Percentiles rank a stretch among this genome's conserved stretches.
Evolutionary conservation across 257 asterid species (phyloP).

Genomic region (Forsythia viridissima): DNA sequence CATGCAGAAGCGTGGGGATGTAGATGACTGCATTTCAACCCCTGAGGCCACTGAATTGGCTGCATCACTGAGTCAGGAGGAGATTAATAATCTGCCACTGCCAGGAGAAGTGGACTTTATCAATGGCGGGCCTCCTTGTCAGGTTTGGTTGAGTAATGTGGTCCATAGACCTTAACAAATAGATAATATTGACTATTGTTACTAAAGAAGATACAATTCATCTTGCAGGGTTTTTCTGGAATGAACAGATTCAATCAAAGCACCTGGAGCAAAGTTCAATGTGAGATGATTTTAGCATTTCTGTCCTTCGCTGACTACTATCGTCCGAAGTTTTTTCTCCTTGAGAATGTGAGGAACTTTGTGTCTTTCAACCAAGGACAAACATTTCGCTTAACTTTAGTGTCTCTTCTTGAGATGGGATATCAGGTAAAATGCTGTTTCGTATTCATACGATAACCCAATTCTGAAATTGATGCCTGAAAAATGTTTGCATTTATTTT

Average conservation of each 20-base stretch:
- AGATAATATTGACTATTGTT: neutral
- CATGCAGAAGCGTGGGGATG: constrained; percentile 90
- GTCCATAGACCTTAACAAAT: constrained; percentile 4
- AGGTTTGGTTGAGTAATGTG: constrained; percentile 51
- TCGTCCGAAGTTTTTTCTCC: constrained; percentile 87
- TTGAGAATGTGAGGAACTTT: constrained; percentile 92
- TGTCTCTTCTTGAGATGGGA: constrained; percentile 97
- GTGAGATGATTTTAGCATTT: constrained; percentile 96
- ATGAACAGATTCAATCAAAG: constrained; percentile 92
- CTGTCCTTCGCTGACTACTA: constrained; percentile 91
- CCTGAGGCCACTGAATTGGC: constrained; percentile 89
- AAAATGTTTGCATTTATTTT: neutral
- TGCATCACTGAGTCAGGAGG: constrained; percentile 50
- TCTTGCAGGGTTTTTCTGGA: constrained; percentile 90
- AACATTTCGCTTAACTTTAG: constrained; percentile 84
- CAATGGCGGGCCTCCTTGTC: constrained; percentile 99
- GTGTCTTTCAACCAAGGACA: constrained; percentile 97
- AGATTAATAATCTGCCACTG: constrained; percentile 68
- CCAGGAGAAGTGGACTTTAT: constrained; percentile 97
- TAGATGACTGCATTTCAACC: constrained; percentile 84
- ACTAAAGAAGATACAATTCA: constrained; percentile 24
- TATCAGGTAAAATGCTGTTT: constrained; percentile 63
- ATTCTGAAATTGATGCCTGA: constrained; percentile 6
- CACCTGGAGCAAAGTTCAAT: constrained; percentile 98
- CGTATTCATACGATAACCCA: constrained; percentile 4